Evolutionary conservation across 345 rosid genomes (phyloP).

Genomic region (Linum trigynum): DNA sequence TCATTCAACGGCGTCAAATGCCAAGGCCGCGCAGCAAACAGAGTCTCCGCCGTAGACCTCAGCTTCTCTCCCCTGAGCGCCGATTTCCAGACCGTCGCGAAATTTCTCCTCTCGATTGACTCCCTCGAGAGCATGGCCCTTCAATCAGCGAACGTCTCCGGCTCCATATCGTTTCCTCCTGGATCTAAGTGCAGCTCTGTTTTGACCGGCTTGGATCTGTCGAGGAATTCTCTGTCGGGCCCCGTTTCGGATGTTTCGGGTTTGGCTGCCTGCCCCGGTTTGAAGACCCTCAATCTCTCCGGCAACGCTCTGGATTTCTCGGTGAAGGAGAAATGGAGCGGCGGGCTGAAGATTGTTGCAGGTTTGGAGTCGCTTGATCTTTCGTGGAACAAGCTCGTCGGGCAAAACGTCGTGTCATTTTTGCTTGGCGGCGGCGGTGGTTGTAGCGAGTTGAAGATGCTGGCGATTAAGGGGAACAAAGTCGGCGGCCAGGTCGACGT

Average conservation of each 20-base stretch:
- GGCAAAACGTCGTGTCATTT: conserved; percentile 43
- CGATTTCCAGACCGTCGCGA: conserved; percentile 51
- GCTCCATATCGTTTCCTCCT: conserved; percentile 40
- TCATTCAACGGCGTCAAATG: conserved; percentile 57
- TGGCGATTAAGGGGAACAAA: conserved; percentile 59
- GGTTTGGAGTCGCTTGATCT: conserved; percentile 64
- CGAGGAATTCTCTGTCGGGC: conserved; percentile 55
- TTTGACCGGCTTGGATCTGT: conserved; percentile 61
- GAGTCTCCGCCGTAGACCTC: conserved; percentile 56
- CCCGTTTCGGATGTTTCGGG: conserved; percentile 37
- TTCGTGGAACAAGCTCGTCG: conserved; percentile 51
- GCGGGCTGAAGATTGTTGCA: conserved; percentile 27
- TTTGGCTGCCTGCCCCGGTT: conserved; percentile 43
- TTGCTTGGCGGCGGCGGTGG: conserved; percentile 40
- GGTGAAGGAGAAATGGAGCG: conserved; percentile 28
- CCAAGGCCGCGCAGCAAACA: conserved; percentile 23
- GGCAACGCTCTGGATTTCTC: conserved; percentile 42
- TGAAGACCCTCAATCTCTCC: conserved; percentile 55
- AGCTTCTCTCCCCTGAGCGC: conserved; percentile 27
- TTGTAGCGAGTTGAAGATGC: conserved; percentile 40
- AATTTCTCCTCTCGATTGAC: conserved; percentile 42
- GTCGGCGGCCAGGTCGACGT: conserved; percentile 56
- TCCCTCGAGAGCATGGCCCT: conserved; percentile 47
- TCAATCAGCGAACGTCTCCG: conserved; percentile 42
- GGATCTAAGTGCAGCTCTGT: conserved; percentile 60